These are phyloP conservation scores for Termitomyces sp. DNA, from an alignment of 768 basidiomycete genomes.

Conservation along the genomic window DNA sequence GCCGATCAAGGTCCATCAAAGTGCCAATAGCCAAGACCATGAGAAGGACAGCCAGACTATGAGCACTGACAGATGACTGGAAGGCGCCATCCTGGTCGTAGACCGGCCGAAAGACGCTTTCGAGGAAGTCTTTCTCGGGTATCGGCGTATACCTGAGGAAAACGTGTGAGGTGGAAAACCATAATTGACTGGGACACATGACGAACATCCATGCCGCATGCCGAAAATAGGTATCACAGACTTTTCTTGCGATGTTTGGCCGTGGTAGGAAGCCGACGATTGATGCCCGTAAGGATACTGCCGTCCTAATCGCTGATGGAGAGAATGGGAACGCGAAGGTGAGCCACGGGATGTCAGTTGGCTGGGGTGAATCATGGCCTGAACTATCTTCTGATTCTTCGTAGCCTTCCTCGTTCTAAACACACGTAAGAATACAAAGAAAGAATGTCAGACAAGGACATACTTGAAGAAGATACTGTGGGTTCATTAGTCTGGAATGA, in stretches of 20 bases:
- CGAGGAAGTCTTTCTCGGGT: conserved; percentile 49
- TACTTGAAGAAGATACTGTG: conserved; percentile 63
- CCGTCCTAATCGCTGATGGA: conserved; percentile 34
- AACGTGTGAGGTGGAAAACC: conserved; percentile 2
- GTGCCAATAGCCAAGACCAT: conserved; percentile 62
- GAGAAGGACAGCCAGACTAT: conserved; percentile 54
- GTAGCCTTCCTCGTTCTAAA: conserved; percentile 52
- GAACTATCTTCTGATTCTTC: conserved; percentile 44
- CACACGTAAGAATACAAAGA: not conserved
- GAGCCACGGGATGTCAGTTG: conserved; percentile 54
- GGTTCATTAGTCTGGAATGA: conserved; percentile 4
- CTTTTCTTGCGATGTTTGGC: conserved; percentile 26
- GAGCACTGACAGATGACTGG: conserved; percentile 39
- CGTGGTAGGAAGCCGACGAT: conserved; percentile 45
- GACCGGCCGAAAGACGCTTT: conserved; percentile 44
- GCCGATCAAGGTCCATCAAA: conserved; percentile 53
- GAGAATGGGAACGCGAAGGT: conserved; percentile 57
- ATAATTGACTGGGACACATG: conserved; percentile 3
- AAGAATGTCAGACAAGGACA: conserved; percentile 11
- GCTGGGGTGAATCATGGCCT: conserved; percentile 34
- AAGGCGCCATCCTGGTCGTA: conserved; percentile 38
- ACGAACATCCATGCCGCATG: conserved; percentile 72
- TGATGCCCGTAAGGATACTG: conserved; percentile 36
- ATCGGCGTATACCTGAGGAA: conserved; percentile 60
- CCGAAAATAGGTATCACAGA: conserved; percentile 53